phyloP scores from a whole-genome alignment of 805 yeast species.

The Hanseniaspora occidentalis region DNA sequence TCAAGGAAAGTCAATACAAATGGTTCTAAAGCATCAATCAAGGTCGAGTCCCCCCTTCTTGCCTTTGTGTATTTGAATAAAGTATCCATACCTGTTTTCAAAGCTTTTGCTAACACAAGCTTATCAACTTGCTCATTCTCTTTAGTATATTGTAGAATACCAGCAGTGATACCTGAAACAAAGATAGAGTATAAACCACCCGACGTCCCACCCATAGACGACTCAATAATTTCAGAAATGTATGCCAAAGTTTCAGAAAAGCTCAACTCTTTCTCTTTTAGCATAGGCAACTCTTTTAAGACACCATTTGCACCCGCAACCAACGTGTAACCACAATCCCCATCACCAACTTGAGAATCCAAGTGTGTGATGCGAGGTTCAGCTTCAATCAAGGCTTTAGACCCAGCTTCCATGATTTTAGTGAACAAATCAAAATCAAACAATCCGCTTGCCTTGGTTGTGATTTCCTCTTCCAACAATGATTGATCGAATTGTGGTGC shows the following conservation, averaged over 20 bases:
- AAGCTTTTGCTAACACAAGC: conserved; percentile 33
- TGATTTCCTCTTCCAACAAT: conserved; percentile 17
- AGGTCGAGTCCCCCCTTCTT: conserved; percentile 75
- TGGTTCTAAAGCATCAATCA: conserved; percentile 82
- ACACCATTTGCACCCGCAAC: conserved; percentile 73
- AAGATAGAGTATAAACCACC: conserved; percentile 87
- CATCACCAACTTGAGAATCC: conserved; percentile 90
- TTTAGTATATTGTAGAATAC: conserved; percentile 25
- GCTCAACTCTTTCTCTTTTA: conserved; percentile 31
- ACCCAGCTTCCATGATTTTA: conserved; percentile 33
- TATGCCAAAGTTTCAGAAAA: conserved; percentile 39
- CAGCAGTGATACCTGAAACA: conserved; percentile 61
- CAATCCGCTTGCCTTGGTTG: conserved; percentile 24
- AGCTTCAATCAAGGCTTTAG: conserved; percentile 39
- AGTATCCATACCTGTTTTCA: conserved; percentile 51
- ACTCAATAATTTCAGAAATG: conserved; percentile 74
- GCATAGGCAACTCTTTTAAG: conserved; percentile 34
- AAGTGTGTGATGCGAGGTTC: conserved; percentile 78
- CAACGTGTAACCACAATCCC: conserved; percentile 92
- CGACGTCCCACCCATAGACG: conserved; percentile 94
- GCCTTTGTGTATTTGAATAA: conserved; percentile 82
- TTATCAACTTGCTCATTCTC: conserved; percentile 20
- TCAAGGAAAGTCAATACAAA: conserved; percentile 51
- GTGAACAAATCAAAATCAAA: conserved; percentile 24
- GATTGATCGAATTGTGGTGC: conserved; percentile 23